phyloP scores from a whole-genome alignment of 2,329 filamentous ascomycete genomes.

The Colletotrichum plurivorum region DNA sequence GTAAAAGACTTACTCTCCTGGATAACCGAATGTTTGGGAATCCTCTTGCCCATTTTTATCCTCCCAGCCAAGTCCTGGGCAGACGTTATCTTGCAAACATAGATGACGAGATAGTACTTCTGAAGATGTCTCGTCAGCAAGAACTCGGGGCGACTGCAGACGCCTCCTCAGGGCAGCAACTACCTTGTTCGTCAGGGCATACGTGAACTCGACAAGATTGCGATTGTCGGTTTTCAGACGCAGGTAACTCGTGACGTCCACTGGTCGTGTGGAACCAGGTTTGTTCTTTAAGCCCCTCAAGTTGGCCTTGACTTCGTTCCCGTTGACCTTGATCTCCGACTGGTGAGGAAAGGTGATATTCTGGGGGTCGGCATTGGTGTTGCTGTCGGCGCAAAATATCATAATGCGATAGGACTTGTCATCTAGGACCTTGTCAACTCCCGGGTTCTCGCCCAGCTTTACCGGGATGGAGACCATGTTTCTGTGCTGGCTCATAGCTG shows the following conservation, averaged over 20 bases:
- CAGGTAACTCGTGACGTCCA: conserved; percentile 87
- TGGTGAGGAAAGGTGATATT: conserved; percentile 94
- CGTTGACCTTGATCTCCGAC: conserved; percentile 92
- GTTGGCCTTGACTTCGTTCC: conserved; percentile 91
- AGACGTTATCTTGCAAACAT: conserved; percentile 81
- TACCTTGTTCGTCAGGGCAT: conserved; percentile 91
- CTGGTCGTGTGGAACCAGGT: conserved; percentile 92
- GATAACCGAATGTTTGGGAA: conserved; percentile 86
- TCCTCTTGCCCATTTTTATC: conserved; percentile 77
- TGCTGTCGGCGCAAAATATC: conserved; percentile 84
- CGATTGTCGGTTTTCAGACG: conserved; percentile 73
- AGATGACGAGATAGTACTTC: conserved; percentile 81
- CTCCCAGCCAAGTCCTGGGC: conserved; percentile 79
- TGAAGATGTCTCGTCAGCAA: conserved; percentile 51
- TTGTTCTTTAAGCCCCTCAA: conserved; percentile 96
- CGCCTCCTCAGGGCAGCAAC: conserved; percentile 48
- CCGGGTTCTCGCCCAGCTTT: conserved; percentile 64
- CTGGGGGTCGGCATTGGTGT: conserved; percentile 65
- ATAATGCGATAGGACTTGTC: conserved; percentile 80
- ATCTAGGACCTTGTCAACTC: conserved; percentile 67
- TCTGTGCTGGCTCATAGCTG: conserved; percentile 69
- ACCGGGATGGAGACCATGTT: conserved; percentile 63
- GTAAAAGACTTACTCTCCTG: conserved; percentile 76
- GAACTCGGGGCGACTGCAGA: conserved; percentile 25
- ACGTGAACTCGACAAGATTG: conserved; percentile 89